Percentiles rank a stretch among this genome's conserved stretches.
Conservation (phyloP, 2,329 filamentous ascomycete genomes). For the Aspergillus ochraceoroseus region DNA sequence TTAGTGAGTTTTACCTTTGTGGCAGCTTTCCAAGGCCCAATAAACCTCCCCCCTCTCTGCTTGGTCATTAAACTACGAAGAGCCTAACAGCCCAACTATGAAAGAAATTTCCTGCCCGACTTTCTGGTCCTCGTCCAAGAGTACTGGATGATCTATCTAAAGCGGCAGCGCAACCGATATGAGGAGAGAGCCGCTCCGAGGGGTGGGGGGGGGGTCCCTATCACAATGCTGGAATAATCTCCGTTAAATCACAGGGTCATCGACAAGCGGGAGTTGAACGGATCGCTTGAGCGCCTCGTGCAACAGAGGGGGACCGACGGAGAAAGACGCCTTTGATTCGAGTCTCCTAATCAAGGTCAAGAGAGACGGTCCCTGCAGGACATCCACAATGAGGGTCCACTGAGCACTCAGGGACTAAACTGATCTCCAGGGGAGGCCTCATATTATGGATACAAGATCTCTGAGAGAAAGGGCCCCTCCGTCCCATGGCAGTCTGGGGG, state of each 20-base stretch:
- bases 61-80: slow-evolving; percentile 9
- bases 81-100: slow-evolving; percentile 13
- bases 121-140: slow-evolving; percentile 6
- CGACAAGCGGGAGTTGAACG: slow-evolving; percentile 4
- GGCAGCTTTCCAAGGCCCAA: slow-evolving; percentile 1
- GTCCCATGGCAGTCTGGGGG: too few species aligned
- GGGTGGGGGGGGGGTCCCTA: too few species aligned
- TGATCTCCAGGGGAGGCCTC: slow-evolving; percentile 9
- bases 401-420: slow-evolving; percentile 8
- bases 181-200: too few species aligned
- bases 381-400: slow-evolving; percentile 6
- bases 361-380: slow-evolving; percentile 16
- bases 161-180: too few species aligned
- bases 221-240: slow-evolving; percentile 6
- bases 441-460: too few species aligned
- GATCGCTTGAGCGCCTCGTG: slow-evolving; percentile 6
- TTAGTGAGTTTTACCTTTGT: too few species aligned
- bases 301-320: slow-evolving; percentile 7
- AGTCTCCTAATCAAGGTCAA: slow-evolving; percentile 14
- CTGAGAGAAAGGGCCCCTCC: too few species aligned
- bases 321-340: slow-evolving; percentile 4
- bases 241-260: slow-evolving; percentile 10
- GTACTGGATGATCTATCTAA: neutral
- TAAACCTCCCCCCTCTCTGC: neutral
- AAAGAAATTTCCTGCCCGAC: slow-evolving; percentile 9